These are phyloP conservation scores for Leccinellum albellum DNA, from an alignment of 768 basidiomycete genomes.

Conservation along the genomic window DNA sequence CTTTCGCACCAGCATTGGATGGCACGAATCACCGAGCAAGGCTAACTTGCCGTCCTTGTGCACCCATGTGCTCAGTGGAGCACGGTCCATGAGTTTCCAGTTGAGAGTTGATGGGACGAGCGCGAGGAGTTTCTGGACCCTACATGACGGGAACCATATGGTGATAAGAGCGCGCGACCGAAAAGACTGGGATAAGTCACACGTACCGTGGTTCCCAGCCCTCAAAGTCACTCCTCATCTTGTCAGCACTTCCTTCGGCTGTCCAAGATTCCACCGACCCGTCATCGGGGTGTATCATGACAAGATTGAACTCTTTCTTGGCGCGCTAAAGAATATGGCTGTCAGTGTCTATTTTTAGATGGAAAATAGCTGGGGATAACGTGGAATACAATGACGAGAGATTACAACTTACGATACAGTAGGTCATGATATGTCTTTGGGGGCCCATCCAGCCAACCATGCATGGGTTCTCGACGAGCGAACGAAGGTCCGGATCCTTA, in stretches of 20 bases:
- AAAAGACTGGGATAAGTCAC: neutral
- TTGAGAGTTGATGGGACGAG: constrained; percentile 45
- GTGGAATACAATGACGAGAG: neutral
- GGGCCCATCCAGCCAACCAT: constrained; percentile 64
- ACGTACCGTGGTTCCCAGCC: constrained; percentile 48
- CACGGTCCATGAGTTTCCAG: constrained; percentile 48
- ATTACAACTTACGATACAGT: constrained; percentile 36
- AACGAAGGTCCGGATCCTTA: constrained; percentile 47
- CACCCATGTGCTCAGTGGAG: constrained; percentile 47
- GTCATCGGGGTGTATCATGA: constrained; percentile 40
- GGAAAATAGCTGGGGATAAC: neutral
- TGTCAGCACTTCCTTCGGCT: constrained; percentile 38
- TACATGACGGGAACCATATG: constrained; percentile 8
- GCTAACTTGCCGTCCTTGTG: constrained; percentile 41
- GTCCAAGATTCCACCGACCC: constrained; percentile 44
- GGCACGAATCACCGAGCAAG: constrained; percentile 53
- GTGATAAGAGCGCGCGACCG: neutral
- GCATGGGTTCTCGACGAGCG: constrained; percentile 47
- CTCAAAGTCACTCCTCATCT: constrained; percentile 45
- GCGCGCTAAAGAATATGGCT: constrained; percentile 21
- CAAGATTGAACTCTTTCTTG: constrained; percentile 43
- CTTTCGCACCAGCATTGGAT: constrained; percentile 47
- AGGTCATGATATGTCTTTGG: constrained; percentile 41
- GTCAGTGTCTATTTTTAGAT: neutral
- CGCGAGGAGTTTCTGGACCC: constrained; percentile 43